Conservation (phyloP, 2,329 filamentous ascomycete species). For the Aurifilum marmelostoma region DNA sequence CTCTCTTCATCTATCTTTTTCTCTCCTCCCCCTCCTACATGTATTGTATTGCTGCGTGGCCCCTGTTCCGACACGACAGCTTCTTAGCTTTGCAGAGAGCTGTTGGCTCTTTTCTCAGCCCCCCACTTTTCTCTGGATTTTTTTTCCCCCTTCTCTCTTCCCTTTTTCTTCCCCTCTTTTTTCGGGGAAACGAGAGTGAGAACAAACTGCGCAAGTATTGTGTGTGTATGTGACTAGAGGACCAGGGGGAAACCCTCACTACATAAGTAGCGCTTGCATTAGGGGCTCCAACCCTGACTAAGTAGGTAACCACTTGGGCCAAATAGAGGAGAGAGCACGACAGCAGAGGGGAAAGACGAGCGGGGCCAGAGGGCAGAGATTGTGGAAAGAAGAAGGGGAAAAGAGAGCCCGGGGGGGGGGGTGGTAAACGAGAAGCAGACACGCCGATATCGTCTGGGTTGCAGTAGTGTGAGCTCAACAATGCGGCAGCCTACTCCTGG, state of each 20-base stretch:
- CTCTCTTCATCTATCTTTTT: background rate
- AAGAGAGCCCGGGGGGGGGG: no score
- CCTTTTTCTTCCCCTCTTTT: background rate
- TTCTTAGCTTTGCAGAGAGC: background rate
- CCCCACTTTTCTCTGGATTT: background rate
- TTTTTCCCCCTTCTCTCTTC: background rate
- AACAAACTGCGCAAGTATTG: no score
- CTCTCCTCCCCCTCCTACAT: no score
- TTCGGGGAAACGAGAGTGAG: background rate
- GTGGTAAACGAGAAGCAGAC: background rate
- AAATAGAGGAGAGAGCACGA: background rate
- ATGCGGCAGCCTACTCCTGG: background rate
- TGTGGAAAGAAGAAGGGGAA: background rate
- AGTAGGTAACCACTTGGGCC: background rate
- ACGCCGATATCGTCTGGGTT: conserved; percentile 1
- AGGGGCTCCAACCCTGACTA: background rate
- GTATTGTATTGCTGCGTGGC: background rate
- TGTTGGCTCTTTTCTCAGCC: conserved; percentile 2
- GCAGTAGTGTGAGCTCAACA: conserved; percentile 9
- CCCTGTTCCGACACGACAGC: background rate
- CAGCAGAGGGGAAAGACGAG: background rate
- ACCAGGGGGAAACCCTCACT: background rate
- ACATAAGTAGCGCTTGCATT: conserved; percentile 2
- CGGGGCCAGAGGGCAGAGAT: background rate
- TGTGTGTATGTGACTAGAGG: background rate